Evolutionary conservation across 2,329 filamentous ascomycete genomes (phyloP).

Genomic region (Colletotrichum eremochloae): DNA sequence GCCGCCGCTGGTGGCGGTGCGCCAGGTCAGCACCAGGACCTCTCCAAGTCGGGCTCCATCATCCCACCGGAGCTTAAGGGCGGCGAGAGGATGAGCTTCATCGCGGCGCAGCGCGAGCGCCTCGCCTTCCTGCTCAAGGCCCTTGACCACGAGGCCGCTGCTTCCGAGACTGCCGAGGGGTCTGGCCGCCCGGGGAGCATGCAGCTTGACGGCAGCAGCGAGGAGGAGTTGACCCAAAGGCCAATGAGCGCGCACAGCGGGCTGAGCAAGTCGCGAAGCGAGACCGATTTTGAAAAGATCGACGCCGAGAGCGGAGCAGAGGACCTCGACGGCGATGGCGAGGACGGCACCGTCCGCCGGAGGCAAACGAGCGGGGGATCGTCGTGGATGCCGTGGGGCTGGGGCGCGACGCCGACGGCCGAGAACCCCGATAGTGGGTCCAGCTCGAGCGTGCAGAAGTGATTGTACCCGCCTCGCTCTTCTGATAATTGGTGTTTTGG

Average conservation of each 20-base stretch:
- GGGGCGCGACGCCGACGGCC: constrained; percentile 47
- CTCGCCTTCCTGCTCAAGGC: constrained; percentile 81
- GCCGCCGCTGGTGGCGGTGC: constrained; percentile 53
- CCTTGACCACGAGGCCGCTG: constrained; percentile 82
- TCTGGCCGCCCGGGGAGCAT: constrained; percentile 35
- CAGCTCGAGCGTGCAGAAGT: constrained; percentile 57
- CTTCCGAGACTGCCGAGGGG: constrained; percentile 61
- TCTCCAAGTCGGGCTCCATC: constrained; percentile 54
- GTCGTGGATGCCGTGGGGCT: constrained; percentile 65
- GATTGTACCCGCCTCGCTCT: constrained; percentile 13
- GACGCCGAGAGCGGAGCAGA: constrained; percentile 78
- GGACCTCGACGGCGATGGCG: constrained; percentile 47
- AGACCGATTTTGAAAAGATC: constrained; percentile 91
- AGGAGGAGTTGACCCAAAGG: constrained; percentile 52
- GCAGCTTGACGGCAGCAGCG: constrained; percentile 41
- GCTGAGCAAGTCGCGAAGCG: constrained; percentile 85
- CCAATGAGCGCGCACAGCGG: constrained; percentile 65
- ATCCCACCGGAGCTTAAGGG: constrained; percentile 78
- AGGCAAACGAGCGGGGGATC: constrained; percentile 50
- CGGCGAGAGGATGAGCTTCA: constrained; percentile 78
- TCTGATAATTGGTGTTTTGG: constrained; percentile 17
- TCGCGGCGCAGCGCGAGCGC: constrained; percentile 82
- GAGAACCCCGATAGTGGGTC: constrained; percentile 46
- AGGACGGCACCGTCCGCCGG: constrained; percentile 56
- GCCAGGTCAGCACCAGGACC: constrained; percentile 54